phyloP scores from a whole-genome alignment of 2,329 filamentous ascomycete genomes.

The Paecilomyces dactylethromorphus region DNA sequence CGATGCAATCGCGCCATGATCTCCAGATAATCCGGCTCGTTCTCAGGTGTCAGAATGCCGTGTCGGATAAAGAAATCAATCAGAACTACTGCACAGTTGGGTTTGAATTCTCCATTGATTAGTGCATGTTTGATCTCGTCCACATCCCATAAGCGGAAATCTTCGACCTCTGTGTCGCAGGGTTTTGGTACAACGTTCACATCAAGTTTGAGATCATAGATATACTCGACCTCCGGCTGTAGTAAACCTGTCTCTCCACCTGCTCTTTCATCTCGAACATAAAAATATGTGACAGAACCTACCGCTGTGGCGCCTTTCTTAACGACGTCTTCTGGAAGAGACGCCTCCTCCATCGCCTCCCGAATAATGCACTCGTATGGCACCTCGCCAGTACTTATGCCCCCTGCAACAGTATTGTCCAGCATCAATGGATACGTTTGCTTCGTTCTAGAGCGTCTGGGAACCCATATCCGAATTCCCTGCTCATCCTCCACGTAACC shows the following conservation, averaged over 20 bases:
- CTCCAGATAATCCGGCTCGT: constrained; percentile 71
- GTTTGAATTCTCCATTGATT: constrained; percentile 73
- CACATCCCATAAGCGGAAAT: constrained; percentile 71
- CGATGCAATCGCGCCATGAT: constrained; percentile 72
- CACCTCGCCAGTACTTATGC: constrained; percentile 72
- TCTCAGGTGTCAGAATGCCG: constrained; percentile 69
- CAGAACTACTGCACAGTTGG: constrained; percentile 79
- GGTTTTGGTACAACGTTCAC: constrained; percentile 63
- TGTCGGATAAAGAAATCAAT: constrained; percentile 87
- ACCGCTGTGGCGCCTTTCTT: constrained; percentile 51
- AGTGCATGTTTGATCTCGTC: constrained; percentile 69
- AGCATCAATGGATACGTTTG: constrained; percentile 86
- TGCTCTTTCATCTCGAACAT: constrained; percentile 66
- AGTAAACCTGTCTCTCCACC: constrained; percentile 76
- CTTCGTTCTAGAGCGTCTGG: constrained; percentile 68
- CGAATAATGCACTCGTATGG: constrained; percentile 77
- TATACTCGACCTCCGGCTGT: constrained; percentile 85
- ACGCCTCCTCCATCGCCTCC: constrained; percentile 86
- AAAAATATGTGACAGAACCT: constrained; percentile 77
- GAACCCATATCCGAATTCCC: constrained; percentile 76
- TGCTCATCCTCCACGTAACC: constrained; percentile 55
- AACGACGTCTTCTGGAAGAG: constrained; percentile 64
- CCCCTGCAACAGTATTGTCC: constrained; percentile 89
- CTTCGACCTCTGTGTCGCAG: constrained; percentile 82
- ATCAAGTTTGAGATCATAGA: constrained; percentile 80